A percentile compares a stretch with the other conserved stretches of the same genome.
These are phyloP conservation scores for Penicillium desertorum DNA, from an alignment of 495 filamentous ascomycete genomes.

Conservation along the genomic window DNA sequence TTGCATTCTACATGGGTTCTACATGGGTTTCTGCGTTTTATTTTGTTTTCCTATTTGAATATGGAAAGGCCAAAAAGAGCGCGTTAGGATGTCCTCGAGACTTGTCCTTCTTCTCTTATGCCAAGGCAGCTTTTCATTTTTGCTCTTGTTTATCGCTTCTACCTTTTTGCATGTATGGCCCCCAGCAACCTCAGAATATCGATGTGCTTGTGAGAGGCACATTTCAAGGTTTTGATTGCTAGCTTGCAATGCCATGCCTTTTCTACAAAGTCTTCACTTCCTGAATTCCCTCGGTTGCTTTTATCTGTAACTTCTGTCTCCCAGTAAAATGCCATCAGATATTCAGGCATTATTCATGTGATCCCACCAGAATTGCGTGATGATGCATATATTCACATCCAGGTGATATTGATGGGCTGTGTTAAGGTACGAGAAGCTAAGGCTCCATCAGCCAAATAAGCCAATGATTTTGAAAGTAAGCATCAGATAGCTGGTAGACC, in stretches of 20 bases:
- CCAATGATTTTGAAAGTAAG: neutral
- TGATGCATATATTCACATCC: neutral
- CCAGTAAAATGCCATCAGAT: neutral
- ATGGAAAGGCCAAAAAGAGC: neutral
- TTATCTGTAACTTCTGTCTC: neutral
- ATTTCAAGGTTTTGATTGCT: neutral
- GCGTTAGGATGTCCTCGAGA: neutral
- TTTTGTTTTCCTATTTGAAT: neutral
- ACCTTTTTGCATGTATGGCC: neutral
- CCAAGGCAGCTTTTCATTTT: neutral
- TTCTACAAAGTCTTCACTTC: neutral
- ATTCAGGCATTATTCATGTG: neutral
- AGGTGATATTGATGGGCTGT: neutral
- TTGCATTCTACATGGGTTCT: neutral
- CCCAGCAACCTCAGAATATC: neutral
- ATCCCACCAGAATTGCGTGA: neutral
- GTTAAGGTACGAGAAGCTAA: neutral
- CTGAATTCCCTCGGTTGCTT: neutral
- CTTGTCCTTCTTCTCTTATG: neutral
- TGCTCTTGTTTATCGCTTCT: neutral
- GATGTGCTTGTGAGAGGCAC: neutral
- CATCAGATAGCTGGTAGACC: neutral
- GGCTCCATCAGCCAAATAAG: neutral
- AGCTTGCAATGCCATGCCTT: neutral
- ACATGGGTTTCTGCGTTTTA: neutral